phyloP scores from a whole-genome alignment of 371 early-diverging fungal genomes.

The Mucor mucedo region DNA sequence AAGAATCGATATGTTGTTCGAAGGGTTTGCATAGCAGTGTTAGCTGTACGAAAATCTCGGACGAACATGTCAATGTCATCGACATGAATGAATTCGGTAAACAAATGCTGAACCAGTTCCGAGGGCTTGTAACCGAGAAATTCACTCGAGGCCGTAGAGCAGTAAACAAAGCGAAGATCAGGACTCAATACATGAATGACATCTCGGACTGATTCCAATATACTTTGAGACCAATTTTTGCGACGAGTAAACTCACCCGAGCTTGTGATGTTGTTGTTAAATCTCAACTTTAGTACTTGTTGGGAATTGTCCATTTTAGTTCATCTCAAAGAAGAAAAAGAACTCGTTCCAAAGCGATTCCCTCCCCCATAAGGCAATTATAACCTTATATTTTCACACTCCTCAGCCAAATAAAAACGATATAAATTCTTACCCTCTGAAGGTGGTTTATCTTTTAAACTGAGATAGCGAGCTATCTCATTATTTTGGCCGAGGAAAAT shows the following conservation, averaged over 20 bases:
- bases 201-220: conserved; percentile 59
- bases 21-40: not conserved
- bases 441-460: no score
- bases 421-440: no score
- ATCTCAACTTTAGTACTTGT: conserved; percentile 2
- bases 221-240: conserved; percentile 49
- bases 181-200: conserved; percentile 56
- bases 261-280: not conserved
- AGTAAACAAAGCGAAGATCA: conserved; percentile 45
- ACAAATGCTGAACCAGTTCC: conserved; percentile 44
- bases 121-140: conserved; percentile 50
- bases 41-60: conserved; percentile 32
- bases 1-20: conserved; percentile 34
- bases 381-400: no score
- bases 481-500: no score
- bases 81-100: conserved; percentile 55
- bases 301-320: conserved; percentile 8
- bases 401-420: no score
- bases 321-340: not conserved
- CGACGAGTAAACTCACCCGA: conserved; percentile 43
- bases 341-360: no score
- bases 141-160: conserved; percentile 51
- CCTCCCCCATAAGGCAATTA: no score
- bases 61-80: conserved; percentile 54
- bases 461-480: no score